Evolutionary conservation across 441 rosid genomes (phyloP).

Genomic region (Cnidoscolus chayamansa): DNA sequence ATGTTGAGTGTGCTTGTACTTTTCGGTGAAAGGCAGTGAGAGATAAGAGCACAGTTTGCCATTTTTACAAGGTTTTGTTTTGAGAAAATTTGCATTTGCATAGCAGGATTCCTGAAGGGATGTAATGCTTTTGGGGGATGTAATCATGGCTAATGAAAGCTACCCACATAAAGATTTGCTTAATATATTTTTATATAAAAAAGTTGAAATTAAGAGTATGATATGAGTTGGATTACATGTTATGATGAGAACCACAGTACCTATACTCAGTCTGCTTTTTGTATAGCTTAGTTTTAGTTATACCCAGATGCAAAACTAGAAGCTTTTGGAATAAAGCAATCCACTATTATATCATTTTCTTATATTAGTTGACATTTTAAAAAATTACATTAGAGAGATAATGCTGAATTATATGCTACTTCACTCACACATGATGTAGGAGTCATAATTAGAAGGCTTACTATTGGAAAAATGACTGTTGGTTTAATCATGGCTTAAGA

Average conservation of each 20-base stretch:
- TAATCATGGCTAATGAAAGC: conserved; percentile 54
- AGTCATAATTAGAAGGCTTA: conserved; percentile 10
- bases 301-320: background rate
- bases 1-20: conserved; percentile 54
- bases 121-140: conserved; percentile 66
- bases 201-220: conserved; percentile 27
- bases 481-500: conserved; percentile 35
- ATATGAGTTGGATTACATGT: conserved; percentile 36
- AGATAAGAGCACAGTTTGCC: conserved; percentile 20
- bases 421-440: background rate
- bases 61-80: conserved; percentile 24
- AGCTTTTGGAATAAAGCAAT: no score
- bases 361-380: background rate
- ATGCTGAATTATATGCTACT: no score
- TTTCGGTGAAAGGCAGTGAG: conserved; percentile 72
- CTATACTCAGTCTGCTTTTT: conserved; percentile 17
- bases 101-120: conserved; percentile 59
- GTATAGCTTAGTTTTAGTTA: background rate
- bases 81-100: conserved; percentile 10
- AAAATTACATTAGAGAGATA: background rate
- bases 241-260: conserved; percentile 30
- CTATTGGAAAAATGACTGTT: conserved; percentile 20
- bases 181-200: conserved; percentile 29
- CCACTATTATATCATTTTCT: no score
- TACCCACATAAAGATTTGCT: conserved; percentile 29